These are phyloP conservation scores for Acanthamoeba triangularis DNA, from an alignment of 208 protist species.

Conservation along the genomic window DNA sequence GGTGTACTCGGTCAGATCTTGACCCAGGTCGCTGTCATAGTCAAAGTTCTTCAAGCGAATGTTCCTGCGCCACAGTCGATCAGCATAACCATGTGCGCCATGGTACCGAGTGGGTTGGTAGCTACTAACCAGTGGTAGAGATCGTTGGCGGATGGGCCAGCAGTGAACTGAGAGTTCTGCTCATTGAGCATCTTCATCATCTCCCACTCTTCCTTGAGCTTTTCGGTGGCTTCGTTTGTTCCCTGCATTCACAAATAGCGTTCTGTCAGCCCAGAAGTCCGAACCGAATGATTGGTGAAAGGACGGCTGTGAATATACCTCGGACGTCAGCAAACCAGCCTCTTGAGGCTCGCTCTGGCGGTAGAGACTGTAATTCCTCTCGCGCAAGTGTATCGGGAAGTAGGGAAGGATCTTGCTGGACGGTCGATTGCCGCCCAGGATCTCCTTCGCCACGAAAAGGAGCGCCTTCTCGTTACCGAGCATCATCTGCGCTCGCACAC, in stretches of 20 bases:
- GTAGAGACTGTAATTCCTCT: slow-evolving; percentile 23
- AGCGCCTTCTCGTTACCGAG: slow-evolving; percentile 58
- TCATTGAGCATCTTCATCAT: slow-evolving; percentile 63
- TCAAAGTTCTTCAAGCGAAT: slow-evolving; percentile 61
- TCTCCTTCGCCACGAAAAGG: slow-evolving; percentile 9
- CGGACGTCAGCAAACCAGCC: slow-evolving; percentile 26
- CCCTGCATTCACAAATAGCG: not conserved
- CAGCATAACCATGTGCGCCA: not conserved
- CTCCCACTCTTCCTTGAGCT: slow-evolving; percentile 52
- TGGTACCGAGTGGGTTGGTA: not conserved
- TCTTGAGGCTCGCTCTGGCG: not conserved
- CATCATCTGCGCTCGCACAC: slow-evolving; percentile 48
- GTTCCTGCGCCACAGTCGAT: not conserved
- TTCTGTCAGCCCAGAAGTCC: not conserved
- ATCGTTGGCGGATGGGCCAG: slow-evolving; percentile 55
- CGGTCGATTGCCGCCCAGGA: slow-evolving; percentile 43
- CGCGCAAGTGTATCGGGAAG: slow-evolving; percentile 39
- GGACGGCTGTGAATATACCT: not conserved
- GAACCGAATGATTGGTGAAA: not conserved
- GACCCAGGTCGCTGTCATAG: slow-evolving; percentile 65
- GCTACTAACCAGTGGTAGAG: slow-evolving; percentile 51
- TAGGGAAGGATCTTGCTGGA: slow-evolving; percentile 9
- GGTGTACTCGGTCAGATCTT: slow-evolving; percentile 67
- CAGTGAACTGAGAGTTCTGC: not conserved
- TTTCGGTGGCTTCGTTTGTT: slow-evolving; percentile 11